A percentile compares a stretch with the other conserved stretches of the same genome.
These are phyloP conservation scores for Neurospora sp. DNA, from an alignment of 2,329 filamentous ascomycete genomes.

Conservation along the genomic window DNA sequence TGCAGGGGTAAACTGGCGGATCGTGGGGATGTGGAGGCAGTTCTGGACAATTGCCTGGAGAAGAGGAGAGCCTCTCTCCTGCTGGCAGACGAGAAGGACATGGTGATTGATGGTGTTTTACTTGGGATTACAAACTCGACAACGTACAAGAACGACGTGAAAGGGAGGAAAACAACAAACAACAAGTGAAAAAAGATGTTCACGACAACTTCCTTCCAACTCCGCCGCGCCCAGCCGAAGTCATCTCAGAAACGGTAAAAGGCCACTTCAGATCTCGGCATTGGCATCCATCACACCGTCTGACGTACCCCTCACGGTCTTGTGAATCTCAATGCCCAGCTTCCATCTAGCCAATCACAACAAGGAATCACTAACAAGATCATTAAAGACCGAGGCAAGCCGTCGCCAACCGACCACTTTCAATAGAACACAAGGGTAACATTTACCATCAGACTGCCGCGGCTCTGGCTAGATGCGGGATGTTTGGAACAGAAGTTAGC, in stretches of 20 bases:
- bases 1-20: conserved; percentile 16
- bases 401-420: background rate
- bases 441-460: background rate
- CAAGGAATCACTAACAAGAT: background rate
- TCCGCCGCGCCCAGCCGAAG: conserved; percentile 6
- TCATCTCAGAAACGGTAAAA: background rate
- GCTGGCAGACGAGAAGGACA: conserved; percentile 35
- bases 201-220: conserved; percentile 9
- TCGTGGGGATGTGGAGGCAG: conserved; percentile 23
- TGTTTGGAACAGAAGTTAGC: background rate
- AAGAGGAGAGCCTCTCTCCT: conserved; percentile 35
- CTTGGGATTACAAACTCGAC: background rate
- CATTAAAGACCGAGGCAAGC: background rate
- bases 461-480: background rate
- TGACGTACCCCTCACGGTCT: background rate
- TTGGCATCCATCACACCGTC: background rate
- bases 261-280: background rate
- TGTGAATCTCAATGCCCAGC: background rate
- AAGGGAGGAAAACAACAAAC: background rate
- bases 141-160: background rate
- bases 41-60: conserved; percentile 29
- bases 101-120: background rate
- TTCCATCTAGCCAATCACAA: background rate
- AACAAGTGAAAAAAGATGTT: background rate
- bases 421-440: background rate